A percentile compares a stretch with the other conserved stretches of the same genome.
Evolutionary conservation across 1,139 yeast species (phyloP).

Genomic region (Hyphopichia fennica): DNA sequence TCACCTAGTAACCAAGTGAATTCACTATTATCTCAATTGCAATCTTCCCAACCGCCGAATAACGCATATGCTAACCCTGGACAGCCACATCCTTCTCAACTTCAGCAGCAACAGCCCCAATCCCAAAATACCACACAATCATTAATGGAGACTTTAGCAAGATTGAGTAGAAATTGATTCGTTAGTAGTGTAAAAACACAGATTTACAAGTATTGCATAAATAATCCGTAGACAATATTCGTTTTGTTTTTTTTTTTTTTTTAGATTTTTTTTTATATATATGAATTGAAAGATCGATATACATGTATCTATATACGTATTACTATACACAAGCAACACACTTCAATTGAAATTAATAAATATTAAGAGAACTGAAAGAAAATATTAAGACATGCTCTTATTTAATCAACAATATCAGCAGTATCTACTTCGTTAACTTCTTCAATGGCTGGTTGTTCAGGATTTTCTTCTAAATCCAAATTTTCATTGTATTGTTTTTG

Average conservation of each 20-base stretch:
- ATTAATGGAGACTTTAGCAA: constrained; percentile 41
- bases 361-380: not conserved
- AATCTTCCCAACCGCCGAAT: constrained; percentile 11
- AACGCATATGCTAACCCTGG: not conserved
- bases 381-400: not conserved
- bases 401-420: constrained; percentile 27
- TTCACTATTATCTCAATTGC: constrained; percentile 30
- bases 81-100: constrained; percentile 8
- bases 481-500: constrained; percentile 48
- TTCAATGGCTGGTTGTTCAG: constrained; percentile 9
- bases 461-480: constrained; percentile 15
- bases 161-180: constrained; percentile 24
- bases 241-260: not conserved
- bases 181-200: too few relatives aligned
- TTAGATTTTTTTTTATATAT: not conserved
- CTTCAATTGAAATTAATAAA: not conserved
- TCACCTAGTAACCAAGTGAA: constrained; percentile 25
- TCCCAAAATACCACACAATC: constrained; percentile 18
- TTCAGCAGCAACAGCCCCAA: constrained; percentile 12
- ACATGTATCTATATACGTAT: not conserved
- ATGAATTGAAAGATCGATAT: not conserved
- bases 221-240: not conserved
- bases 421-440: constrained; percentile 13
- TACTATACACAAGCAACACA: not conserved
- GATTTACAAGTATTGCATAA: not conserved